Percentiles rank a stretch among this genome's conserved stretches.
These are phyloP conservation scores for Claviceps sp. DNA, from an alignment of 2,329 filamentous ascomycete genomes.

Conservation along the genomic window DNA sequence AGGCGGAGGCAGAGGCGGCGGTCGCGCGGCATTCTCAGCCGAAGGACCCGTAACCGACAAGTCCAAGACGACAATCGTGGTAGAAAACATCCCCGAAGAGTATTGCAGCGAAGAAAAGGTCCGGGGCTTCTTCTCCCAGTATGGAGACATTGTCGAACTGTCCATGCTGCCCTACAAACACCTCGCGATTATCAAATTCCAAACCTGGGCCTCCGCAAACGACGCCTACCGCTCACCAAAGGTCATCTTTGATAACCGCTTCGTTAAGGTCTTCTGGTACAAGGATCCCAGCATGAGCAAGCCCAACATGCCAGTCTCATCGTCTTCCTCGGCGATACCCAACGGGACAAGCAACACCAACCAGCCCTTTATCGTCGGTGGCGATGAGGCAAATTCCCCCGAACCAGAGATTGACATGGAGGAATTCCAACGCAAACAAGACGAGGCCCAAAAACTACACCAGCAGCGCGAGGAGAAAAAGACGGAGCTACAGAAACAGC, in stretches of 20 bases:
- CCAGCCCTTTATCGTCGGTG: slow-evolving; percentile 15
- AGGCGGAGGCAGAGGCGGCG: slow-evolving; percentile 23
- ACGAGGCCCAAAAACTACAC: slow-evolving; percentile 56
- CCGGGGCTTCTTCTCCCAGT: slow-evolving; percentile 56
- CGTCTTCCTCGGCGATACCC: slow-evolving; percentile 12
- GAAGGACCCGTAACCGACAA: slow-evolving; percentile 50
- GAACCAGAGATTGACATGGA: slow-evolving; percentile 50
- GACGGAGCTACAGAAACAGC: slow-evolving; percentile 47
- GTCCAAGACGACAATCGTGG: slow-evolving; percentile 54
- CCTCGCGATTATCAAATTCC: slow-evolving; percentile 57
- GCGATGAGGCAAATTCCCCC: too few relatives aligned
- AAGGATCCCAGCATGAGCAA: slow-evolving; percentile 36
- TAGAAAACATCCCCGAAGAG: slow-evolving; percentile 66
- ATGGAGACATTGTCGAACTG: slow-evolving; percentile 52
- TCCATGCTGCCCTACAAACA: slow-evolving; percentile 53
- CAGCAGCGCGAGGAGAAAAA: slow-evolving; percentile 52
- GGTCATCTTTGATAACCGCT: slow-evolving; percentile 72
- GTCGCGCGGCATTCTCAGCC: slow-evolving; percentile 47
- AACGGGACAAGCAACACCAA: slow-evolving; percentile 12
- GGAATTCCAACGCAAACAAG: slow-evolving; percentile 54
- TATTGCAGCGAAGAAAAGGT: slow-evolving; percentile 53
- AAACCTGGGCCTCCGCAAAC: slow-evolving; percentile 51
- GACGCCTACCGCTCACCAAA: slow-evolving; percentile 65
- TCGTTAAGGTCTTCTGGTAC: slow-evolving; percentile 75
- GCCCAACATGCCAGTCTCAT: slow-evolving; percentile 13